Base-by-base conservation (phyloP, 768 basidiomycete genomes). In the Royoungia palumana region DNA sequence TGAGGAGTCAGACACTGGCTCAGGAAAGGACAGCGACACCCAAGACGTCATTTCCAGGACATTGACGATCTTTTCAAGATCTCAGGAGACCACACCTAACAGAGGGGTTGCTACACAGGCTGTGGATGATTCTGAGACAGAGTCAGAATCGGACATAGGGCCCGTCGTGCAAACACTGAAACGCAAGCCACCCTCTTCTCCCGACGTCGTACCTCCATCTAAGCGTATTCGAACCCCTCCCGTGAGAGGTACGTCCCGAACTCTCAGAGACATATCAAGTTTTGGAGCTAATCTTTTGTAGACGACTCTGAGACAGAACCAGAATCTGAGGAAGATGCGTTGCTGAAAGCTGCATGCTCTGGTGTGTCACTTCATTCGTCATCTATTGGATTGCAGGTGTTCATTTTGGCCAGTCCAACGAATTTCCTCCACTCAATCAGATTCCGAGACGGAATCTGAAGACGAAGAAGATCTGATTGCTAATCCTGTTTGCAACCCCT, bases 231-330 rank as follows among this genome's bases (percentile, higher is more conserved):
- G 54, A 37, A 38, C 38, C 11, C 35, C 53, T 39, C 39, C 24
- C 3, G 14, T n/a, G 17, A 39, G 55, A 3, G 64, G 66, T 70
- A 45, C 27, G 55, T 44, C n/a, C 17, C 41, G 2, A 27, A 21
- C 5, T 27, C 22, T 5, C 2, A 19, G 28, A 12, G 2, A 0
- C 21, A n/a, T 25, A 11, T 34, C 20, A 13, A 12, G 11, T 24
- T 11, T 9, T 39, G 5, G 24, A 39, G 3, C 19, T 22, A 22
- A 22, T 37, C 41, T 9, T 20, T 42, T 7, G 11, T n/a, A 59
- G 70, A 70, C 27, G 72, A 70, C 44, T 76, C 77, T 1, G 73
- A 66, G 17, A 77, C 79, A 14, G 76, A 84, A 55, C 65, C 79
- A 5, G 75, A 74, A 45, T 69, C 73, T 5, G 28, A 28, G 28